Percentiles rank a stretch among this genome's conserved stretches.
Evolutionary conservation across 1,284 basidiomycete genomes (phyloP).

Genomic region (Ganoderma lingzhi): DNA sequence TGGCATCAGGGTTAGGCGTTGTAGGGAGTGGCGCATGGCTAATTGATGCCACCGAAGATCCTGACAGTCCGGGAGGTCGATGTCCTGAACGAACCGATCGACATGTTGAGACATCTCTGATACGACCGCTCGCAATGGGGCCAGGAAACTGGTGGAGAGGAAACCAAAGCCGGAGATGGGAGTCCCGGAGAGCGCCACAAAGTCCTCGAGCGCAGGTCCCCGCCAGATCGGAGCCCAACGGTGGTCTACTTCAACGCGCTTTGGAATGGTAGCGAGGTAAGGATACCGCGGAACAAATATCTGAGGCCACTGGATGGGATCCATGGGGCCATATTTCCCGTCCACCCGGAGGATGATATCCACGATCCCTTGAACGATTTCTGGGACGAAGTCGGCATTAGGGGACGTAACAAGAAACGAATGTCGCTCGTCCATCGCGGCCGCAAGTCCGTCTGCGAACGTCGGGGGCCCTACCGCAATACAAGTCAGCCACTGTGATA

Average conservation of each 20-base stretch:
- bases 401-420: background rate
- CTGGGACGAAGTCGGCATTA: background rate
- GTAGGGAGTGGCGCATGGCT: background rate
- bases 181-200: background rate
- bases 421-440: background rate
- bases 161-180: background rate
- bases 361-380: slow-evolving; percentile 3
- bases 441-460: background rate
- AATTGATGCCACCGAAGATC: background rate
- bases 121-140: background rate
- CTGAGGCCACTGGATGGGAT: slow-evolving; percentile 20
- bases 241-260: background rate
- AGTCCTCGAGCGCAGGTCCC: background rate
- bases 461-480: background rate
- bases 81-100: background rate
- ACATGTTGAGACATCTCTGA: background rate
- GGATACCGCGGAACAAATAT: background rate
- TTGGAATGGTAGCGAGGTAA: background rate
- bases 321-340: slow-evolving; percentile 6
- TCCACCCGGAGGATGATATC: slow-evolving; percentile 1
- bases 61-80: background rate
- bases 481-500: background rate
- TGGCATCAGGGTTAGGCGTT: background rate
- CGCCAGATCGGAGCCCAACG: background rate
- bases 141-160: background rate